Evolutionary conservation across 345 rosid genomes (phyloP).

Genomic region (Eucalyptus melliodora): DNA sequence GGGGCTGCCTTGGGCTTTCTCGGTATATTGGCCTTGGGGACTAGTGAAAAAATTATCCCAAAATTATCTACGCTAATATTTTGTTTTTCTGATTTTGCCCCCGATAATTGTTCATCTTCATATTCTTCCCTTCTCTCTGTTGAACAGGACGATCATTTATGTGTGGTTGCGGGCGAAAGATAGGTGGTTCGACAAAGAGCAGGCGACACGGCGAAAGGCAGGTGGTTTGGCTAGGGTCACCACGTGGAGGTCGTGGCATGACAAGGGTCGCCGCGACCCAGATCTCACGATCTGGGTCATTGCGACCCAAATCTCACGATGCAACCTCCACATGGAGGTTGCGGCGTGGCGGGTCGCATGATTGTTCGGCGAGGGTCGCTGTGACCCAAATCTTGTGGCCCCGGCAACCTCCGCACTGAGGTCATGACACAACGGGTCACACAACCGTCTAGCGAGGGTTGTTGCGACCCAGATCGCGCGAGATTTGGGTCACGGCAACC

Average conservation of each 20-base stretch:
- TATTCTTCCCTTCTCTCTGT: too few relatives aligned
- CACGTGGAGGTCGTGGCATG: rapidly evolving
- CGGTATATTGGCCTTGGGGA: too few relatives aligned
- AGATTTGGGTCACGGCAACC: too few relatives aligned
- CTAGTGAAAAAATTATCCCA: too few relatives aligned
- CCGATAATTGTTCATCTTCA: too few relatives aligned
- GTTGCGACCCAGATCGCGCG: rapidly evolving
- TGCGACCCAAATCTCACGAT: too few relatives aligned
- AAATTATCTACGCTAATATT: too few relatives aligned
- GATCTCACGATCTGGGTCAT: too few relatives aligned
- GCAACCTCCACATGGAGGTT: too few relatives aligned
- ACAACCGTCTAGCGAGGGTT: rapidly evolving
- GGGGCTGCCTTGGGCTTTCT: too few relatives aligned
- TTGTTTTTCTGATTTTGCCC: too few relatives aligned
- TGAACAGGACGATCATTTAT: rapidly evolving
- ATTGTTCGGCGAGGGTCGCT: rapidly evolving
- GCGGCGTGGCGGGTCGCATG: rapidly evolving
- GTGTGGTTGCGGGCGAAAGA: rapidly evolving
- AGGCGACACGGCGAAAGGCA: rapidly evolving
- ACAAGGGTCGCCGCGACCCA: rapidly evolving
- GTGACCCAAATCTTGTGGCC: rapidly evolving
- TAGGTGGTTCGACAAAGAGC: rapidly evolving
- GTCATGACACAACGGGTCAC: rapidly evolving
- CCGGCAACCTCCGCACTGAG: rapidly evolving
- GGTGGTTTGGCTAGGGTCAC: rapidly evolving